A percentile compares a stretch with the other conserved stretches of the same genome.
These are phyloP conservation scores for Mycosphaerella sp. DNA, from an alignment of 2,329 filamentous ascomycete species.

Conservation along the genomic window DNA sequence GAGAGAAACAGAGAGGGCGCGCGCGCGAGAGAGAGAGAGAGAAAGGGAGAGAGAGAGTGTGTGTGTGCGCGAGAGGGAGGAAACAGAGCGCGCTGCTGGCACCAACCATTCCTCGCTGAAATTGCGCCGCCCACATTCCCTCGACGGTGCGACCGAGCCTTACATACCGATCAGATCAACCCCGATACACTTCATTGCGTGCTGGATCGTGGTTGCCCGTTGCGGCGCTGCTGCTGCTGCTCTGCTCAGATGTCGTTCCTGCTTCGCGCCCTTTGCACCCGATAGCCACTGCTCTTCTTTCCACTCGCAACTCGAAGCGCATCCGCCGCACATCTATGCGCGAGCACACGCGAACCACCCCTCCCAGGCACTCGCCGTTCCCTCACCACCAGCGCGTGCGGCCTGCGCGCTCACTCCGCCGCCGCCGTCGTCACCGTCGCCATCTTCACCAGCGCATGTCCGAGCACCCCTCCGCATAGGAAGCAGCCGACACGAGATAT, in stretches of 20 bases:
- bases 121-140: constrained; percentile 12
- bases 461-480: not conserved
- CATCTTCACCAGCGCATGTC: not conserved
- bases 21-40: too few relatives aligned
- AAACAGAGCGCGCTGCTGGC: too few relatives aligned
- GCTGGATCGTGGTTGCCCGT: constrained; percentile 8
- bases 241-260: constrained; percentile 13
- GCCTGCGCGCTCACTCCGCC: too few relatives aligned
- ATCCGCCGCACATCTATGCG: not conserved
- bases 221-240: constrained; percentile 4
- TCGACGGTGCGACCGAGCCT: constrained; percentile 4
- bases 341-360: not conserved
- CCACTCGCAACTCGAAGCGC: not conserved
- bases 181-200: not conserved
- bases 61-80: too few relatives aligned
- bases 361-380: constrained; percentile 1
- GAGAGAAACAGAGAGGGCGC: too few relatives aligned
- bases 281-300: not conserved
- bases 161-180: constrained; percentile 5
- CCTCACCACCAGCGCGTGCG: not conserved
- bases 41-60: not conserved
- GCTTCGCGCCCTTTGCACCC: constrained; percentile 2
- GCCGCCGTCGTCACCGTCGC: not conserved
- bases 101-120: constrained; percentile 12
- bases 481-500: not conserved